Base-by-base conservation (phyloP, 2,329 filamentous ascomycete genomes). In the Talaromyces atroroseus region DNA sequence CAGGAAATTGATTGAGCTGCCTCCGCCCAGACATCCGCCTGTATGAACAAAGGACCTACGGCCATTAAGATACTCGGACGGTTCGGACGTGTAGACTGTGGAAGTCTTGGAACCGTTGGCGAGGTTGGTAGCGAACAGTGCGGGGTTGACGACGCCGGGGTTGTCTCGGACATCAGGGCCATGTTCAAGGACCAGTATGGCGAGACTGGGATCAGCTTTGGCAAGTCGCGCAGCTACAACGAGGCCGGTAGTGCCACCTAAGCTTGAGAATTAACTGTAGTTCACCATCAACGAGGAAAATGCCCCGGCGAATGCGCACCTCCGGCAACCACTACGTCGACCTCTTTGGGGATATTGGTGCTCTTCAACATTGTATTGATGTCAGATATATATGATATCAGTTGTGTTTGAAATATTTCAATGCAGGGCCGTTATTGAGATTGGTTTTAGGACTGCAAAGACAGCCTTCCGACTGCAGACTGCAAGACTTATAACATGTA, bases 121-220 rank as follows among this genome's bases (percentile, higher is more conserved):
- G 16, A 50, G 34, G 23, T 50, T 23, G 11, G 34, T n/a, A 12
- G 24, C 23, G 48, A 50, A 50, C 10, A 50, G 48, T n/a, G 38
- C 20, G 18, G 48, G 48, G 14, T 38, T 38, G 11, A 16, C 2
- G 7, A 50, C 38, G 12, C 24, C 20, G 3, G 48, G 20, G 16
- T 38, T 50, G 18, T 50, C 48, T 59, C 77, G 76, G 11, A 38
- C 38, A 18, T 50, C 38, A 29, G 48, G 34, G 5, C 48, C 48
- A 38, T 38, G 32, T 24, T 50, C 48, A 12, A 50, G 11, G 11
- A 50, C 32, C 11, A 50, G 48, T 12, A 50, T 40, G 18, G 34
- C 24, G 48, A 50, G 48, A 38, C 18, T 26, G 14, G 32, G 48
- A 24, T 50, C 34, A 6, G 48, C 48, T 50, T 50, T 18, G 11